Percentiles rank a stretch among this genome's conserved stretches.
Evolutionary conservation across 2,329 filamentous ascomycete species (phyloP).

Genomic region (Eutypella sp.): DNA sequence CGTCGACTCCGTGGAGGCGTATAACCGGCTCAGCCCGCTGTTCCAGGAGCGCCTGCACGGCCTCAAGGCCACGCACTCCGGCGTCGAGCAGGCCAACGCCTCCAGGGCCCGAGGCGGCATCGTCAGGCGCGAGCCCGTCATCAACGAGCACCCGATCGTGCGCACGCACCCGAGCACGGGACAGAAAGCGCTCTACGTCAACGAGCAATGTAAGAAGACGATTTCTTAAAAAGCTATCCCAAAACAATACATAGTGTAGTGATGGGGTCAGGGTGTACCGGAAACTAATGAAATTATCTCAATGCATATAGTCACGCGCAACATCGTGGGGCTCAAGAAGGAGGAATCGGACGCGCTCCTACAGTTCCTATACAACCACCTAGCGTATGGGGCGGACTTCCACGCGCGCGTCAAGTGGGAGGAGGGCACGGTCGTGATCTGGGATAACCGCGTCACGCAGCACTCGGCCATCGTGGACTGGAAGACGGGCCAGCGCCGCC

Average conservation of each 20-base stretch:
- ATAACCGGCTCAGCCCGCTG: slow-evolving; percentile 70
- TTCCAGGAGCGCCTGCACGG: slow-evolving; percentile 80
- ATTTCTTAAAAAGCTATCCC: background rate
- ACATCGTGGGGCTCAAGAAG: slow-evolving; percentile 78
- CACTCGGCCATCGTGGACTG: slow-evolving; percentile 80
- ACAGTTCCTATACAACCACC: slow-evolving; percentile 73
- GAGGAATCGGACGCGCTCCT: slow-evolving; percentile 77
- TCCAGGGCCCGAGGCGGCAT: slow-evolving; percentile 63
- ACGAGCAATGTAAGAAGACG: slow-evolving; percentile 65
- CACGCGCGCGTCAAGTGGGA: slow-evolving; percentile 75
- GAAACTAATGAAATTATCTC: too few species aligned
- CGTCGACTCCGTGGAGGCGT: slow-evolving; percentile 73
- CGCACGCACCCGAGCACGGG: slow-evolving; percentile 78
- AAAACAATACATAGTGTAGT: too few species aligned
- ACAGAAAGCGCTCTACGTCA: slow-evolving; percentile 79
- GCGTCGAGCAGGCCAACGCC: slow-evolving; percentile 71
- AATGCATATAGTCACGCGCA: slow-evolving; percentile 71
- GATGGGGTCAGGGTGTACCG: too few species aligned
- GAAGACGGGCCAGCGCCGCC: slow-evolving; percentile 71
- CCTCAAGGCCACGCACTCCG: slow-evolving; percentile 75
- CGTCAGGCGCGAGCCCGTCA: slow-evolving; percentile 69
- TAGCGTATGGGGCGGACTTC: slow-evolving; percentile 66
- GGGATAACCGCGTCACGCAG: slow-evolving; percentile 77
- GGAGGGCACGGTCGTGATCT: slow-evolving; percentile 74
- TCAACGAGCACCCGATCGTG: slow-evolving; percentile 70